These are phyloP conservation scores for Paecilomyces dactylethromorphus DNA, from an alignment of 2,329 filamentous ascomycete genomes.

Conservation along the genomic window DNA sequence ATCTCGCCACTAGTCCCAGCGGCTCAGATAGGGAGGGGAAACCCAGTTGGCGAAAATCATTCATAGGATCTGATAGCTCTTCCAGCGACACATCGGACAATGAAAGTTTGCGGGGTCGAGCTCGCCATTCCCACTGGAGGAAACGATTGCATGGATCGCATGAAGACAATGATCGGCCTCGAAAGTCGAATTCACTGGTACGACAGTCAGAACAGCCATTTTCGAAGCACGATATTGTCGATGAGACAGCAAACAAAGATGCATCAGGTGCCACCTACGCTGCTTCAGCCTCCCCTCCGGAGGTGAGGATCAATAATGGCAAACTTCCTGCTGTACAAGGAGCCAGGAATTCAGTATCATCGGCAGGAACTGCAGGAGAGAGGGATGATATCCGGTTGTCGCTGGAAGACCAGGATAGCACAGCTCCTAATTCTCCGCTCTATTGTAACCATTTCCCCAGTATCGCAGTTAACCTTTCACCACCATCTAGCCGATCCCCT, in stretches of 20 bases:
- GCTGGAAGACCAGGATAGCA: constrained; percentile 40
- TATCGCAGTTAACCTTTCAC: constrained; percentile 58
- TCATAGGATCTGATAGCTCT: constrained; percentile 43
- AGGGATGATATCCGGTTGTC: constrained; percentile 29
- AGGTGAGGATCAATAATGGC: constrained; percentile 44
- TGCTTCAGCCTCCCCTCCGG: background rate
- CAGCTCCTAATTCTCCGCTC: constrained; percentile 32
- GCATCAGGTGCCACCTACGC: background rate
- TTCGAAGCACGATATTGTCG: background rate
- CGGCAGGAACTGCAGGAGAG: constrained; percentile 39
- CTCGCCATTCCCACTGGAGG: constrained; percentile 6
- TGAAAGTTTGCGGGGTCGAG: constrained; percentile 8
- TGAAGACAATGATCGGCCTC: constrained; percentile 2
- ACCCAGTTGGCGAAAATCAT: constrained; percentile 48
- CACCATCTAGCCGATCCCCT: constrained; percentile 53
- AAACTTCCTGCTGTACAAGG: background rate
- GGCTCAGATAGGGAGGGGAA: constrained; percentile 44
- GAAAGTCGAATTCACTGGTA: background rate
- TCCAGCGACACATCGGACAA: constrained; percentile 51
- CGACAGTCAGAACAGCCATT: background rate
- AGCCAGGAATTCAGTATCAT: constrained; percentile 44
- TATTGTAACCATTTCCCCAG: constrained; percentile 47
- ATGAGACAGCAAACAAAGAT: background rate
- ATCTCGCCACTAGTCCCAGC: constrained; percentile 50
- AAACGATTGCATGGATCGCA: constrained; percentile 2